Conservation (phyloP, 2,329 filamentous ascomycete genomes). For the Fusarium ramigenum region DNA sequence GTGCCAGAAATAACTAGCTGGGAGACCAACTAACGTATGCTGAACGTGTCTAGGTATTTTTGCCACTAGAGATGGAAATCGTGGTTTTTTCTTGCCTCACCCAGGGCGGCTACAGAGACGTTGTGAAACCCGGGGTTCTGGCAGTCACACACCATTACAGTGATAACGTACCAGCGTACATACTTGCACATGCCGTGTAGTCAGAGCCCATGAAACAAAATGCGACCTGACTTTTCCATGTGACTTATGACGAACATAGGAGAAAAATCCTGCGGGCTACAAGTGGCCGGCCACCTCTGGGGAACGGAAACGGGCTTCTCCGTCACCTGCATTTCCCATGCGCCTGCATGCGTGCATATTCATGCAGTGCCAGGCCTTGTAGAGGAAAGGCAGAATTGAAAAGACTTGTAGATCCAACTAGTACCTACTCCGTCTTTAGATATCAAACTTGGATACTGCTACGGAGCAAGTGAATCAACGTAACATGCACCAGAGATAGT, state of each 20-base stretch:
- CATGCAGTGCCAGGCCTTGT: conserved; percentile 11
- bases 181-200: background rate
- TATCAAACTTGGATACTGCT: background rate
- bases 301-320: conserved; percentile 16
- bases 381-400: conserved; percentile 31
- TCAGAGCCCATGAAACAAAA: conserved; percentile 11
- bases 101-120: conserved; percentile 31
- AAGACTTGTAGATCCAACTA: background rate
- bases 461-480: background rate
- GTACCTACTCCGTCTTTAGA: conserved; percentile 2
- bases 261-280: conserved; percentile 3
- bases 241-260: conserved; percentile 28
- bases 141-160: conserved; percentile 26
- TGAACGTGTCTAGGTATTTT: background rate
- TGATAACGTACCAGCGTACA: background rate
- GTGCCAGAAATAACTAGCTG: background rate
- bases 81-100: background rate
- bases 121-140: conserved; percentile 39
- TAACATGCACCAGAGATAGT: background rate
- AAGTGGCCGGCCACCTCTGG: conserved; percentile 12
- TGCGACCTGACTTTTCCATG: conserved; percentile 26
- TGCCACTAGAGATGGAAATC: background rate
- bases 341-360: conserved; percentile 26
- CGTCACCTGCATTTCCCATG: conserved; percentile 10
- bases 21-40: background rate